phyloP scores from a whole-genome alignment of 495 filamentous ascomycete species.

The Aspergillus cavernicola region DNA sequence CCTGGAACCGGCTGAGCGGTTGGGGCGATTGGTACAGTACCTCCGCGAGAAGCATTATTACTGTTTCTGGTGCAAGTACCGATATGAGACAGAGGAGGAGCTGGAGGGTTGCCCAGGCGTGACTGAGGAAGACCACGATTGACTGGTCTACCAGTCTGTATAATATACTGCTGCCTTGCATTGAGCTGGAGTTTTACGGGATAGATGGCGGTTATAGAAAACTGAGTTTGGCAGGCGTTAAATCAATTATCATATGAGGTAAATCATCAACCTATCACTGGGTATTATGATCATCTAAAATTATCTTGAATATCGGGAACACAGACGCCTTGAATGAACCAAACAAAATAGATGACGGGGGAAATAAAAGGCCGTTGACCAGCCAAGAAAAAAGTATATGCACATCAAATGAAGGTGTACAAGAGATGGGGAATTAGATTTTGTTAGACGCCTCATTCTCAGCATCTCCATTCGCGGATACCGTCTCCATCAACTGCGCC shows the following conservation, averaged over 20 bases:
- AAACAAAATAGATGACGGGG: not conserved
- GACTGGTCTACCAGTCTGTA: not conserved
- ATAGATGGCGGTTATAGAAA: not conserved
- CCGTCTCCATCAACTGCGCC: conserved; percentile 27
- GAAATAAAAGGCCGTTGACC: too few relatives aligned
- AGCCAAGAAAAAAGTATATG: not conserved
- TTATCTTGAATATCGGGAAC: not conserved
- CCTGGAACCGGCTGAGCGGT: conserved; percentile 57
- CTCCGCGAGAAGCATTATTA: conserved; percentile 71
- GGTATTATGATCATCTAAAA: conserved; percentile 18
- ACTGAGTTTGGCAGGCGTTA: not conserved
- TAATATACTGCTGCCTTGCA: not conserved
- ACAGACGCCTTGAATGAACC: not conserved
- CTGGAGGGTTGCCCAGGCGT: conserved; percentile 90
- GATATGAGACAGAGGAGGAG: conserved; percentile 59
- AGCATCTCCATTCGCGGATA: conserved; percentile 5
- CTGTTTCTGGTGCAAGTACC: conserved; percentile 95
- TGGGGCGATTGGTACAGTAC: conserved; percentile 61
- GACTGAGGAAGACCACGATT: conserved; percentile 92
- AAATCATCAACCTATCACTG: conserved; percentile 9
- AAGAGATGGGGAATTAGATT: too few relatives aligned
- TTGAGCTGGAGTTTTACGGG: not conserved
- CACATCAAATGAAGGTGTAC: not conserved
- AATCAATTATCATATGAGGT: not conserved
- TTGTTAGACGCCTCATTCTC: not conserved